Evolutionary conservation across 148 eudicot genomes (phyloP).

Genomic region (Linanthus parryae): DNA sequence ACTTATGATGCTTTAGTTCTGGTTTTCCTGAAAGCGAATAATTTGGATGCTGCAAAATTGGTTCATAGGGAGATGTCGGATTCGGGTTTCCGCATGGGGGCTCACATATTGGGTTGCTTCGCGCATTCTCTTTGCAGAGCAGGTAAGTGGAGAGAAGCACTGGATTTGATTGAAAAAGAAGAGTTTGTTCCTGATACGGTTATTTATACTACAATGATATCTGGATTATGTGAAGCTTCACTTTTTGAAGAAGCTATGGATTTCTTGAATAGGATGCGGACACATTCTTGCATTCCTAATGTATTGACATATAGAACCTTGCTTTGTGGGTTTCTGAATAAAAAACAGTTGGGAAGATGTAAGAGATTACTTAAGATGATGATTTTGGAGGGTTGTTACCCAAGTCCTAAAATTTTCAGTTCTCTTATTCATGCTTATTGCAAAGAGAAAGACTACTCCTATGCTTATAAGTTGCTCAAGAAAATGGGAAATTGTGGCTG

Average conservation of each 20-base stretch:
- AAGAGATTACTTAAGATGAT: constrained; percentile 78
- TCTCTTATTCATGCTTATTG: constrained; percentile 83
- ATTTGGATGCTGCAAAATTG: constrained; percentile 54
- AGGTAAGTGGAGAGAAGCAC: constrained; percentile 82
- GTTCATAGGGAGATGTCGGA: constrained; percentile 66
- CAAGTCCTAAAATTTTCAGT: constrained; percentile 58
- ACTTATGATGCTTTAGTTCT: constrained; percentile 67
- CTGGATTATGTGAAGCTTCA: constrained; percentile 90
- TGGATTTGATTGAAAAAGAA: constrained; percentile 67
- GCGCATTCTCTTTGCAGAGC: constrained; percentile 52
- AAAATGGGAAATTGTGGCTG: constrained; percentile 65
- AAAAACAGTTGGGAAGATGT: constrained; percentile 69
- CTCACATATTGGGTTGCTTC: constrained; percentile 45
- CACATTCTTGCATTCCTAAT: constrained; percentile 74
- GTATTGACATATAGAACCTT: constrained; percentile 61
- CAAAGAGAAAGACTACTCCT: constrained; percentile 54
- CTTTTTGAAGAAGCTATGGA: constrained; percentile 95
- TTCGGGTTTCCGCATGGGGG: constrained; percentile 47
- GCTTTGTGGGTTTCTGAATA: constrained; percentile 74
- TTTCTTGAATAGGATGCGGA: constrained; percentile 66
- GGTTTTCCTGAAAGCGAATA: constrained; percentile 62
- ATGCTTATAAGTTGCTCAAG: constrained; percentile 80
- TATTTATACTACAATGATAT: constrained; percentile 78
- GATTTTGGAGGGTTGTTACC: constrained; percentile 96
- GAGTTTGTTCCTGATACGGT: constrained; percentile 69